phyloP scores from a whole-genome alignment of 768 basidiomycete genomes.

The Chalciporus pseudorubinellus region DNA sequence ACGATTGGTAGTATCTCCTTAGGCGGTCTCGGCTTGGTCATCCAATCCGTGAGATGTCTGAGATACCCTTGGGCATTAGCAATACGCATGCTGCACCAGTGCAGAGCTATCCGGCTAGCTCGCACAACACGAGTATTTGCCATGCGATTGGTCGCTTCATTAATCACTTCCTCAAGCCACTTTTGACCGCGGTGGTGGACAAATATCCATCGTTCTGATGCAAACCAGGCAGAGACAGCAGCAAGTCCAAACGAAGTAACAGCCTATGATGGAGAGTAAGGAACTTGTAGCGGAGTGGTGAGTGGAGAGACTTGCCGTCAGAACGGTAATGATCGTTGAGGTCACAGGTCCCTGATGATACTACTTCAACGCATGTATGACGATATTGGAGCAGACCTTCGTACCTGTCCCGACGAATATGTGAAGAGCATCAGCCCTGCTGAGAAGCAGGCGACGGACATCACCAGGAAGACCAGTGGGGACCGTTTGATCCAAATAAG shows the following conservation, averaged over 20 bases:
- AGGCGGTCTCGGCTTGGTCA: conserved; percentile 22
- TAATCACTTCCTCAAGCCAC: conserved; percentile 48
- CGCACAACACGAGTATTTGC: conserved; percentile 27
- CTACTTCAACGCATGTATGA: conserved; percentile 13
- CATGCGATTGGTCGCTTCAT: conserved; percentile 27
- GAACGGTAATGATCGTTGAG: conserved; percentile 70
- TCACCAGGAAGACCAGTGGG: conserved; percentile 77
- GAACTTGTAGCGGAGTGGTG: not conserved
- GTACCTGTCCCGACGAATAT: conserved; percentile 69
- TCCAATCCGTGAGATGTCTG: conserved; percentile 23
- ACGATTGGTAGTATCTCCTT: conserved; percentile 23
- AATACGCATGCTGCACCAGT: conserved; percentile 25
- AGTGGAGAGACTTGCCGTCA: conserved; percentile 44
- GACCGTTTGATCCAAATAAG: conserved; percentile 84
- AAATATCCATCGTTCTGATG: conserved; percentile 50
- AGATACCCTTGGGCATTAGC: conserved; percentile 19
- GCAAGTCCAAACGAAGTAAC: conserved; percentile 44
- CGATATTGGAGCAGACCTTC: conserved; percentile 25
- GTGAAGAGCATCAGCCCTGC: conserved; percentile 75
- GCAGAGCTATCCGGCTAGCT: conserved; percentile 21
- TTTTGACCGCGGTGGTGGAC: conserved; percentile 47
- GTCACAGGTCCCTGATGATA: conserved; percentile 52
- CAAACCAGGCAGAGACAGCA: conserved; percentile 54
- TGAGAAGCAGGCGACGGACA: conserved; percentile 82
- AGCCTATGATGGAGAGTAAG: conserved; percentile 22